phyloP scores from a whole-genome alignment of 371 early-diverging fungal genomes.

The Mortierella sp. region DNA sequence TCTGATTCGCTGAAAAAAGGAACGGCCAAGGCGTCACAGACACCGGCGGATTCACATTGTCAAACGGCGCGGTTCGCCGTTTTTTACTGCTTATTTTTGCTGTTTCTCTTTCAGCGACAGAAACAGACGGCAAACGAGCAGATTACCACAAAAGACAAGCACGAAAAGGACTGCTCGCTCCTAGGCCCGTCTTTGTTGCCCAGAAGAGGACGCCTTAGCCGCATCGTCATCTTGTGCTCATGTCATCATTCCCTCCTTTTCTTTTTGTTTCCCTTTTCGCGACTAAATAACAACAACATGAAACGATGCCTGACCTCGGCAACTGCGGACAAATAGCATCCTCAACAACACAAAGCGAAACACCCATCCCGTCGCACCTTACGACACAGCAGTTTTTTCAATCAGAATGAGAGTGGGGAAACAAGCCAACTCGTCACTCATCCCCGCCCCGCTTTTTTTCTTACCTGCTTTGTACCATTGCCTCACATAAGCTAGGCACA shows the following conservation, averaged over 20 bases:
- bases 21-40: background rate
- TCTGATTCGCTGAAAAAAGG: background rate
- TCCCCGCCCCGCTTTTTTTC: background rate
- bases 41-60: background rate
- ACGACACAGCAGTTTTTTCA: too few relatives aligned
- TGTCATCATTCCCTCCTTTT: background rate
- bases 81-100: background rate
- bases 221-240: background rate
- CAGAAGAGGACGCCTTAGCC: background rate
- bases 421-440: too few relatives aligned
- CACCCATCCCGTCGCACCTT: too few relatives aligned
- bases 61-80: background rate
- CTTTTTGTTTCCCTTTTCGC: background rate
- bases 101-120: background rate
- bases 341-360: too few relatives aligned
- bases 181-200: background rate
- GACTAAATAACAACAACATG: background rate
- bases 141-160: too few relatives aligned
- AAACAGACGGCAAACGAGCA: background rate
- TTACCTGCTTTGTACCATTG: background rate
- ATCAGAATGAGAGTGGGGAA: too few relatives aligned
- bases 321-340: too few relatives aligned
- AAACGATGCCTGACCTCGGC: background rate
- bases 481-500: background rate
- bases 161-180: too few relatives aligned